Conservation (phyloP, 345 rosid species). For the Crucihimalaya himalaica region DNA sequence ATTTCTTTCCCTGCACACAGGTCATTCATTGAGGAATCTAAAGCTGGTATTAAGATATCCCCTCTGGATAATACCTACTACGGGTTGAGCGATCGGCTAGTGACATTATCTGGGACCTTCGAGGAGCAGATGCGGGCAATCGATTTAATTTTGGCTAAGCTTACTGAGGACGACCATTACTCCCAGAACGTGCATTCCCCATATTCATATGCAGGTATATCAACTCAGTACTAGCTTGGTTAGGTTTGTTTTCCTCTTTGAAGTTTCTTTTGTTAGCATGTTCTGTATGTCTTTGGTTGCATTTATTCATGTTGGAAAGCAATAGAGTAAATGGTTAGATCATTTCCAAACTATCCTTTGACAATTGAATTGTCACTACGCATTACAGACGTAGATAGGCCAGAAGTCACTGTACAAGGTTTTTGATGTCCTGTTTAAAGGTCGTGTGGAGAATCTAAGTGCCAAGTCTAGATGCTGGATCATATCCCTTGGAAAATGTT, state of each 20-base stretch:
- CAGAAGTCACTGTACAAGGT: not conserved
- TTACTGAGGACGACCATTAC: conserved; percentile 85
- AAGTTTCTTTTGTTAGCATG: conserved; percentile 16
- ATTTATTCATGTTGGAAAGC: conserved; percentile 10
- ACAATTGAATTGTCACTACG: not conserved
- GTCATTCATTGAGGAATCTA: conserved; percentile 96
- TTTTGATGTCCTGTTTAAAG: not conserved
- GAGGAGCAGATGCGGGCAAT: conserved; percentile 93
- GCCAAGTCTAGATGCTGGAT: not conserved
- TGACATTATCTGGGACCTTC: conserved; percentile 78
- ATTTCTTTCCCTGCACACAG: conserved; percentile 42
- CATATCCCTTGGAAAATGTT: not conserved
- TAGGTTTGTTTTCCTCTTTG: conserved; percentile 7
- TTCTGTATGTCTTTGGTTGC: conserved; percentile 26
- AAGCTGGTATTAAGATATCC: conserved; percentile 94
- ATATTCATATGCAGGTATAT: conserved; percentile 86
- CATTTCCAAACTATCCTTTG: not conserved
- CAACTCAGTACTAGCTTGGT: conserved; percentile 28
- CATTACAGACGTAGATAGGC: not conserved
- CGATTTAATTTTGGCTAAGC: conserved; percentile 82
- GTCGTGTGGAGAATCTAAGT: not conserved
- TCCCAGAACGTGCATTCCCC: conserved; percentile 79
- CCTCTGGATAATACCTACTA: conserved; percentile 82
- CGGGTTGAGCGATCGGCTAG: conserved; percentile 93
- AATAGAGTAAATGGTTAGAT: conserved; percentile 13